phyloP scores from a whole-genome alignment of 306 rosid species.

The Malus sylvestris region DNA sequence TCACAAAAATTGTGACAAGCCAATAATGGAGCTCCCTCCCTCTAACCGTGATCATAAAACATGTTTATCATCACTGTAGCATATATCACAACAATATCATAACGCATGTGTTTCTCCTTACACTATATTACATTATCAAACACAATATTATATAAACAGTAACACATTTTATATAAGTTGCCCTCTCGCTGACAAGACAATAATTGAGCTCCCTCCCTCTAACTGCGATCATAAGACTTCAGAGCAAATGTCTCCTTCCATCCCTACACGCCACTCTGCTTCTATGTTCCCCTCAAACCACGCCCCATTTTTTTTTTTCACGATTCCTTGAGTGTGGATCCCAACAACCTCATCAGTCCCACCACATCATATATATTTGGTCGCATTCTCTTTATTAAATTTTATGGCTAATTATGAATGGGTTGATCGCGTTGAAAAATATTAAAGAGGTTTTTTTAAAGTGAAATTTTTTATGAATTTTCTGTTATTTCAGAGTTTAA shows the following conservation, averaged over 20 bases:
- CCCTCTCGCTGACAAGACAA: conserved; percentile 23
- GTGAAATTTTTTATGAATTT: fast-evolving
- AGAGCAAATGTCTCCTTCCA: conserved; percentile 58
- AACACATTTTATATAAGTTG: no score
- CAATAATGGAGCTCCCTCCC: conserved; percentile 38
- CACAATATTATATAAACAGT: no score
- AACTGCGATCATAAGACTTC: conserved; percentile 25
- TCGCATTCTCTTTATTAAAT: neutral
- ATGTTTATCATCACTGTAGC: no score
- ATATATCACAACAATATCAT: no score
- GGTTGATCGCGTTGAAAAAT: no score
- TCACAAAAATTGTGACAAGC: conserved; percentile 12
- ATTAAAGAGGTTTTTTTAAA: fast-evolving
- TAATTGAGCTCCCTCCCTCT: conserved; percentile 25
- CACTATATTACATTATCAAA: no score
- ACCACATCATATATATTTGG: neutral
- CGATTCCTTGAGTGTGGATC: conserved; percentile 11
- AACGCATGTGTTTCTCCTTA: no score
- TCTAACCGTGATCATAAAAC: no score
- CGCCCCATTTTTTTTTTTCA: conserved; percentile 32
- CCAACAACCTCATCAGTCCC: neutral
- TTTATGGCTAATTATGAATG: neutral
- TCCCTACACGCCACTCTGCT: conserved; percentile 43
- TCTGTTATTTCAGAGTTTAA: fast-evolving
- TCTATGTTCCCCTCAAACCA: conserved; percentile 45